These are phyloP conservation scores for Arabidopsis arenosa DNA, from an alignment of 345 rosid species.

Conservation along the genomic window DNA sequence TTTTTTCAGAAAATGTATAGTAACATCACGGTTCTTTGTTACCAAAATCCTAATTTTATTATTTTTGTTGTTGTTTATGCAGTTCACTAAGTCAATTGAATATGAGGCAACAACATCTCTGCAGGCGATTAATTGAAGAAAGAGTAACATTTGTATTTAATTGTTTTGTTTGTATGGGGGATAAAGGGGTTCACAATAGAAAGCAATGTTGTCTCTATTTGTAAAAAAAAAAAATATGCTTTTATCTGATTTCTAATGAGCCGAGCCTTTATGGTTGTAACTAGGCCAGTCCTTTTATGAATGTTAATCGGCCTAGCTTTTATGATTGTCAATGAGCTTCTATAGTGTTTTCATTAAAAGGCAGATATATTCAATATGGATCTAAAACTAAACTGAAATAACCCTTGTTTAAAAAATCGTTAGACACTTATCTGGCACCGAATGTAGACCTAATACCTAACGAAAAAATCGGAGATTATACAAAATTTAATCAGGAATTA, in stretches of 20 bases:
- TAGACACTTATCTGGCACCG: too few relatives aligned
- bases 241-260: constrained; percentile 22
- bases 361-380: background rate
- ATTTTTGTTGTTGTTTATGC: constrained; percentile 8
- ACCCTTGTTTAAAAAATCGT: too few relatives aligned
- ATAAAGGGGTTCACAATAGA: background rate
- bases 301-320: constrained; percentile 9
- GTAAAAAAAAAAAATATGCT: constrained; percentile 26
- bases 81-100: constrained; percentile 48
- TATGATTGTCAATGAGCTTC: constrained; percentile 1
- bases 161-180: background rate
- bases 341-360: background rate
- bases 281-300: background rate
- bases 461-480: too few relatives aligned
- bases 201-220: constrained; percentile 17
- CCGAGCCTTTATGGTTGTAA: constrained; percentile 22
- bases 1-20: background rate
- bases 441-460: too few relatives aligned
- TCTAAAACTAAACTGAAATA: background rate
- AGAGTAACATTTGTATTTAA: constrained; percentile 12
- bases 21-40: background rate
- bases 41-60: background rate
- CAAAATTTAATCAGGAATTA: too few relatives aligned
- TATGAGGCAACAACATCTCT: constrained; percentile 33
- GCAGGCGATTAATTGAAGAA: constrained; percentile 35